phyloP scores from a whole-genome alignment of 2,329 filamentous ascomycete genomes.

The Monosporascus ibericus region DNA sequence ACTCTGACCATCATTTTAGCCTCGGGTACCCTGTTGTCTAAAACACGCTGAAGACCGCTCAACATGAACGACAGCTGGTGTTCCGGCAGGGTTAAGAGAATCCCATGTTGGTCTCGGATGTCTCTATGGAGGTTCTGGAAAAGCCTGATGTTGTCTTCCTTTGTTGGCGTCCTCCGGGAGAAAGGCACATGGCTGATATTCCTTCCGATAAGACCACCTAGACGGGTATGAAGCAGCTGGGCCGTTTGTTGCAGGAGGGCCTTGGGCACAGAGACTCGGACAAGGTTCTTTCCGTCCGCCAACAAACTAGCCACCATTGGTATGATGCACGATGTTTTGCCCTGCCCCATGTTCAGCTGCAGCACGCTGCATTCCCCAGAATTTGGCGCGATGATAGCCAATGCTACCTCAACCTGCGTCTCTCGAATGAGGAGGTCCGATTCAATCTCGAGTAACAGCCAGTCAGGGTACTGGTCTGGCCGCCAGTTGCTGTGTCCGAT shows the following conservation, averaged over 20 bases:
- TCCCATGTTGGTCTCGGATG: constrained; percentile 36
- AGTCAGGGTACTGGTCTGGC: constrained; percentile 49
- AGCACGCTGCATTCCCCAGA: constrained; percentile 52
- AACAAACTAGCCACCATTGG: constrained; percentile 43
- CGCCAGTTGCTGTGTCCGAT: constrained; percentile 52
- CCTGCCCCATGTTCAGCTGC: constrained; percentile 63
- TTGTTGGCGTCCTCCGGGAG: constrained; percentile 41
- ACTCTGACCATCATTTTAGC: constrained; percentile 42
- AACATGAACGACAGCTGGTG: constrained; percentile 59
- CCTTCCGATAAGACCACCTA: constrained; percentile 49
- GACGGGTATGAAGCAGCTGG: constrained; percentile 45
- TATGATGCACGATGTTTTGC: constrained; percentile 52
- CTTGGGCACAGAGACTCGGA: constrained; percentile 50
- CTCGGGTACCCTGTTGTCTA: constrained; percentile 35
- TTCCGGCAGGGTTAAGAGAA: constrained; percentile 57
- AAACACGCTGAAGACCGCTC: constrained; percentile 51
- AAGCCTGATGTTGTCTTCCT: constrained; percentile 22
- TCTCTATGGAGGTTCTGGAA: constrained; percentile 34
- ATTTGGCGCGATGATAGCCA: constrained; percentile 49
- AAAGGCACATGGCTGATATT: constrained; percentile 52
- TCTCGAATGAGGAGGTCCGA: constrained; percentile 55
- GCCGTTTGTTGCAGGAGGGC: constrained; percentile 52
- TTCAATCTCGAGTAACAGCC: constrained; percentile 63
- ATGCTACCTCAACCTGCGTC: constrained; percentile 57
- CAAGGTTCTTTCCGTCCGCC: constrained; percentile 39